Base-by-base conservation (phyloP, 208 protist species). In the Trypanosoma vivax region DNA sequence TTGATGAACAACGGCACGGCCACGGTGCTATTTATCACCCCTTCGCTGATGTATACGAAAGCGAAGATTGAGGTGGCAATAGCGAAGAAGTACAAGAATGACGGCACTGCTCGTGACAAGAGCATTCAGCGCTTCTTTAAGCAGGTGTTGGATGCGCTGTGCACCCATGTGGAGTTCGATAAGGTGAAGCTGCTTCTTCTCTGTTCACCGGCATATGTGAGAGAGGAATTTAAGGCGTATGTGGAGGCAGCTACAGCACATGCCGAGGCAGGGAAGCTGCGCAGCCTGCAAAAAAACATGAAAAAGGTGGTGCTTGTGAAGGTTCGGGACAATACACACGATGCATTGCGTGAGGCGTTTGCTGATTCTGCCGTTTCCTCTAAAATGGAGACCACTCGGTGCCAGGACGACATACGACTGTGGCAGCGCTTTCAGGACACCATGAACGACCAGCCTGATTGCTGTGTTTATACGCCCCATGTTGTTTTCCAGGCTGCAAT, bases 1-100 rank as follows among this genome's bases (percentile, higher is more conserved):
- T 71, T 98, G 19, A 95, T 98, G 89, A 73, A 88, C 30, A 96
- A 97, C 64, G 96, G 96, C 27, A 73, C 91, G 19, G 93, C 93
- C 1, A 60, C 92, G 42, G 49, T 99, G 0, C 89, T 97, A 39
- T 51, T 98, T 0, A 79, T 99, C 2, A 97, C 92, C 3, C 30
- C 68, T 0, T 90, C 73, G 9, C 95, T 98, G 73, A 97, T 96
- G 18, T 69, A 97, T 30, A 60, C 89, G 24, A 96, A 96, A 58
- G 72, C 82, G 28, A 83, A 79, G 27, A 64, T 98, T 5, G 87
- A 96, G 2, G 73, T 92, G 37, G 85, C 63, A 19, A 97, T 82
- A 23, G 70, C 86, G 10, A 88, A 89, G 45, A 91, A 94, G 59
- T 82, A 77, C 62, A 86, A 85, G 47, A 79, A 68, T 50, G 83